Conservation (phyloP, 176 grass and related monocot species). For the Aegilops sharonensis region DNA sequence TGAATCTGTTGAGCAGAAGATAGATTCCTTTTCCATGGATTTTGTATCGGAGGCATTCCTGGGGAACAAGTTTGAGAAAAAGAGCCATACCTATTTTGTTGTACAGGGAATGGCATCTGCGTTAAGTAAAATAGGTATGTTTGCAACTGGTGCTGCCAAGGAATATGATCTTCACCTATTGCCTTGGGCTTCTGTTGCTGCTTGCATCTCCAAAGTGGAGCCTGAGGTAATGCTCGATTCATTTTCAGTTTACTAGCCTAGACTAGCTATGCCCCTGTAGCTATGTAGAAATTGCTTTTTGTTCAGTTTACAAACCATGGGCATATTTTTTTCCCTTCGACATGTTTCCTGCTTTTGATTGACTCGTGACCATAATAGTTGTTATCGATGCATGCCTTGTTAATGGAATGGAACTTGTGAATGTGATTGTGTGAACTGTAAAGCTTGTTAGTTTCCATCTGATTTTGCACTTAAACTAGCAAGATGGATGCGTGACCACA, state of each 20-base stretch:
- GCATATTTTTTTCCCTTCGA: not conserved
- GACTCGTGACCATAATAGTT: not conserved
- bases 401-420: not conserved
- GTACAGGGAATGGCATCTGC: slow-evolving; percentile 80
- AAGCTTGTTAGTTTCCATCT: not conserved
- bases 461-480: not conserved
- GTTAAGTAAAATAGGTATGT: slow-evolving; percentile 78
- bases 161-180: slow-evolving; percentile 88
- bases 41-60: slow-evolving; percentile 68
- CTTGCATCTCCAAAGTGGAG: slow-evolving; percentile 65
- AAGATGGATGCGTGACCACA: not conserved
- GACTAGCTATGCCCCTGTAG: not conserved
- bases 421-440: not conserved
- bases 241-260: not conserved
- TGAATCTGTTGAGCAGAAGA: slow-evolving; percentile 50
- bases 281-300: not conserved
- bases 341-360: not conserved
- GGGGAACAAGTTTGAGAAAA: slow-evolving; percentile 56
- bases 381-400: not conserved
- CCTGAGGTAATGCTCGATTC: slow-evolving; percentile 53
- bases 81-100: slow-evolving; percentile 67
- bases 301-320: not conserved
- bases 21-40: slow-evolving; percentile 68
- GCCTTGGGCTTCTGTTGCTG: slow-evolving; percentile 96
- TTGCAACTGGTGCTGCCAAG: slow-evolving; percentile 77